phyloP scores from a whole-genome alignment of 768 basidiomycete genomes.

The Suillus tomentosus region DNA sequence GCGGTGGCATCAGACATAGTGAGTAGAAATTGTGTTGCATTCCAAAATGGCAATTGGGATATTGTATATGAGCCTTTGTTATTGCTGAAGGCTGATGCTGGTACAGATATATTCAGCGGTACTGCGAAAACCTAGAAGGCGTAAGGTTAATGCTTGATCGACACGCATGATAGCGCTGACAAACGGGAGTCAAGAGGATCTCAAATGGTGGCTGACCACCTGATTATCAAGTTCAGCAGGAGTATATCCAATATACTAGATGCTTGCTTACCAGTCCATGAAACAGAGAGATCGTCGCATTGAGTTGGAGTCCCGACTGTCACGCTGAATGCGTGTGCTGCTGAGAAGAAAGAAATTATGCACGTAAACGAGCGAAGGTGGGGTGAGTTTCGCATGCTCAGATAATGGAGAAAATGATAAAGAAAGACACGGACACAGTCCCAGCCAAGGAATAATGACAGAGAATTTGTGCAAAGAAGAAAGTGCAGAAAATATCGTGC shows the following conservation, averaged over 20 bases:
- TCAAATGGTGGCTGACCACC: conserved; percentile 60
- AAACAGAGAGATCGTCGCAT: conserved; percentile 62
- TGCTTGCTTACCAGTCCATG: conserved; percentile 59
- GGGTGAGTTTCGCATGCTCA: conserved; percentile 30
- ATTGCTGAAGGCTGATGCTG: conserved; percentile 52
- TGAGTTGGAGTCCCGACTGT: conserved; percentile 51
- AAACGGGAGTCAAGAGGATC: conserved; percentile 52
- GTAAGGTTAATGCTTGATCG: conserved; percentile 12
- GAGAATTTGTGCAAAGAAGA: conserved; percentile 13
- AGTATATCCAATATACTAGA: conserved; percentile 4
- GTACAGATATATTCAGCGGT: conserved; percentile 56
- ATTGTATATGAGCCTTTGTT: conserved; percentile 55
- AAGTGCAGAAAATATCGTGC: conserved; percentile 1
- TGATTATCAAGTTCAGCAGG: conserved; percentile 27
- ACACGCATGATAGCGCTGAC: conserved; percentile 15
- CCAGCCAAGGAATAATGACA: conserved; percentile 14
- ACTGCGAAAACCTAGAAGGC: conserved; percentile 50
- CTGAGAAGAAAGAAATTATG: conserved; percentile 24
- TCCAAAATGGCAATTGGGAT: conserved; percentile 43
- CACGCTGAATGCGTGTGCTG: conserved; percentile 45
- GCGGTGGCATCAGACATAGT: conserved; percentile 76
- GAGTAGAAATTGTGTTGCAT: conserved; percentile 46
- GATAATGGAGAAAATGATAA: conserved; percentile 20
- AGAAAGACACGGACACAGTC: conserved; percentile 13
- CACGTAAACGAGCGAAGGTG: conserved; percentile 24